Evolutionary conservation across 768 basidiomycete genomes (phyloP).

Genomic region (Russula virescens): DNA sequence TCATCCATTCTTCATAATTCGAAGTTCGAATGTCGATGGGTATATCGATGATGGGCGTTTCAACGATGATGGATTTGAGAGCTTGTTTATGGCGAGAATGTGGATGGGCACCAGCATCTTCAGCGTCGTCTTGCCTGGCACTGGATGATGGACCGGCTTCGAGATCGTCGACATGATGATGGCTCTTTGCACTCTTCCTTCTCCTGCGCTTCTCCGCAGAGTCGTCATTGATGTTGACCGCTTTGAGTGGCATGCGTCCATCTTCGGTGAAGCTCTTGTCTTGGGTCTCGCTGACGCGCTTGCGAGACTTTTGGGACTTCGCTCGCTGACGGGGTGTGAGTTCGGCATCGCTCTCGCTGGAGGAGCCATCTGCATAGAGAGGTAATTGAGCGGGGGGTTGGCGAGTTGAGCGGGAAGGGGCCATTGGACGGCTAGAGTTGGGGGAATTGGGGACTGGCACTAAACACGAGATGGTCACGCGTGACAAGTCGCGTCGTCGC

Average conservation of each 20-base stretch:
- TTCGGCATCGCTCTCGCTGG: slow-evolving; percentile 35
- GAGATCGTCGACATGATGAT: slow-evolving; percentile 45
- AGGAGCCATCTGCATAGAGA: slow-evolving; percentile 21
- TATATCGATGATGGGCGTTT: slow-evolving; percentile 52
- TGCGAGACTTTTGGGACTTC: slow-evolving; percentile 27
- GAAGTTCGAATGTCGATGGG: slow-evolving; percentile 82
- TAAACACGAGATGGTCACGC: slow-evolving; percentile 19
- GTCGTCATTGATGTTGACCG: slow-evolving; percentile 68
- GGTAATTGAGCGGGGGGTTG: slow-evolving; percentile 12
- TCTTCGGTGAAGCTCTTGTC: slow-evolving; percentile 40
- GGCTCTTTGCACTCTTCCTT: slow-evolving; percentile 68
- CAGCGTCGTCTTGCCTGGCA: slow-evolving; percentile 36
- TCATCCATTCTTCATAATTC: slow-evolving; percentile 99
- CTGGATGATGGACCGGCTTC: slow-evolving; percentile 53
- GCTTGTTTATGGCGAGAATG: slow-evolving; percentile 51
- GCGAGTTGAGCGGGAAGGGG: slow-evolving; percentile 18
- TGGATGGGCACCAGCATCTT: slow-evolving; percentile 33
- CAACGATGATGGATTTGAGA: slow-evolving; percentile 50
- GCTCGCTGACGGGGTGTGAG: slow-evolving; percentile 17
- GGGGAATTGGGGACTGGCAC: not conserved
- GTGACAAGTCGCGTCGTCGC: slow-evolving; percentile 23
- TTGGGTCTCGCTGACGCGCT: slow-evolving; percentile 58
- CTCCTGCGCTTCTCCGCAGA: slow-evolving; percentile 79
- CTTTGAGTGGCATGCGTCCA: slow-evolving; percentile 34
- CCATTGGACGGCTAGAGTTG: slow-evolving; percentile 2